Evolutionary conservation across 2,329 filamentous ascomycete genomes (phyloP).

Genomic region (Phialocephala subalpina): DNA sequence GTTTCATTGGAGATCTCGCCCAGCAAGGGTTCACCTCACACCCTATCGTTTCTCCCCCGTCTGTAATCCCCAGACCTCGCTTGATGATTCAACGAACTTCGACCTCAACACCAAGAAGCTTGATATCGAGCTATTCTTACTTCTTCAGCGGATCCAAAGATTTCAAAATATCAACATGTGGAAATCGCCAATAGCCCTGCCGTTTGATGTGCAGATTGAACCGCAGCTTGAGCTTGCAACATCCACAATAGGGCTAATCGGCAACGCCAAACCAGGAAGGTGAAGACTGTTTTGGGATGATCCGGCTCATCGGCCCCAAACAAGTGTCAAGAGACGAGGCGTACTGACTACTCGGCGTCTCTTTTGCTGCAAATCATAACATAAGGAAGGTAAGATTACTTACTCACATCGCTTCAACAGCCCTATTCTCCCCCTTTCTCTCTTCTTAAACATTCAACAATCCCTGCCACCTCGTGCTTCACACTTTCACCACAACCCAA

Average conservation of each 20-base stretch:
- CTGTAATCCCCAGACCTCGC: not conserved
- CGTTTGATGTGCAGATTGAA: not conserved
- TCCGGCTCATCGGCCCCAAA: constrained; percentile 1
- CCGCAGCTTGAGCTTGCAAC: not conserved
- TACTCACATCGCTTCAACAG: not conserved
- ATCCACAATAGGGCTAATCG: not conserved
- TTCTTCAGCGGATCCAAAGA: not conserved
- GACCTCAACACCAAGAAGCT: not conserved
- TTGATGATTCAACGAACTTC: not conserved
- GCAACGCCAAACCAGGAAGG: constrained; percentile 1
- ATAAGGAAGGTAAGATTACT: constrained; percentile 10
- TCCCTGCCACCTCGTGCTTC: constrained; percentile 4
- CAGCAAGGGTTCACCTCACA: constrained; percentile 1
- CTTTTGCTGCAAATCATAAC: not conserved
- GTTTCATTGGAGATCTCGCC: not conserved
- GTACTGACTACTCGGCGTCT: not conserved
- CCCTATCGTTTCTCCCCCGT: not conserved
- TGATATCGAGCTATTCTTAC: not conserved
- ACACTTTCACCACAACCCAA: not conserved
- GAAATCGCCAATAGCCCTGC: not conserved
- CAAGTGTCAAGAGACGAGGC: constrained; percentile 11
- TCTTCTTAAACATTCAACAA: not conserved
- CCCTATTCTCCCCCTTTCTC: not conserved
- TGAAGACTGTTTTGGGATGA: not conserved
- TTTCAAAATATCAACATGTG: not conserved